Percentiles rank a stretch among this genome's conserved stretches.
Conservation (phyloP, 2,329 filamentous ascomycete genomes). For the Gnomoniopsis smithogilvyi region DNA sequence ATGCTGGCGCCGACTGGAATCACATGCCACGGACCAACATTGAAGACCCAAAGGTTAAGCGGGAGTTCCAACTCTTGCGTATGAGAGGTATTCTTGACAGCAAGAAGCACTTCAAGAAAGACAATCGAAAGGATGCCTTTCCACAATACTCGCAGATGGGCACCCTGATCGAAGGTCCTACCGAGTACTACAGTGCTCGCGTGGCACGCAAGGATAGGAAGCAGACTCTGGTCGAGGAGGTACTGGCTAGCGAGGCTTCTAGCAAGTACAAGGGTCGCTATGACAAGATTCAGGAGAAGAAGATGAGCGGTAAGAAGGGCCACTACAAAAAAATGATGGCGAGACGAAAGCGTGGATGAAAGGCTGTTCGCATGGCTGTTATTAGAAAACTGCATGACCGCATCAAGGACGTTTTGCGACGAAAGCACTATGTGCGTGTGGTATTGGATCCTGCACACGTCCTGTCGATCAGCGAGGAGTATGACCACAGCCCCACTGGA, state of each 20-base stretch:
- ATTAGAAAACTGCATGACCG: not conserved
- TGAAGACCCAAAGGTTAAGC: constrained; percentile 74
- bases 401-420: not conserved
- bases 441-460: not conserved
- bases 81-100: constrained; percentile 88
- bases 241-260: constrained; percentile 65
- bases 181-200: constrained; percentile 79
- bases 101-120: constrained; percentile 89
- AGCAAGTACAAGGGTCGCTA: constrained; percentile 86
- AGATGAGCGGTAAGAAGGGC: constrained; percentile 83
- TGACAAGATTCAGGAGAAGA: constrained; percentile 74
- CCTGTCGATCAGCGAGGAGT: not conserved
- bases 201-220: constrained; percentile 86
- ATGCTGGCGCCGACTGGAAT: constrained; percentile 82
- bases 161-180: constrained; percentile 82
- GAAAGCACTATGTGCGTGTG: not conserved
- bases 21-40: constrained; percentile 80
- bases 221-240: constrained; percentile 80
- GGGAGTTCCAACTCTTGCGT: constrained; percentile 83
- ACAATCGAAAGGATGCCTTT: constrained; percentile 63
- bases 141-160: constrained; percentile 89
- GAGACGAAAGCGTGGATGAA: constrained; percentile 25
- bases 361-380: not conserved
- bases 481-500: not conserved
- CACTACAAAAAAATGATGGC: constrained; percentile 78